Base-by-base conservation (phyloP, 192 early-diverging fungal species). In the Coemansia sp. region DNA sequence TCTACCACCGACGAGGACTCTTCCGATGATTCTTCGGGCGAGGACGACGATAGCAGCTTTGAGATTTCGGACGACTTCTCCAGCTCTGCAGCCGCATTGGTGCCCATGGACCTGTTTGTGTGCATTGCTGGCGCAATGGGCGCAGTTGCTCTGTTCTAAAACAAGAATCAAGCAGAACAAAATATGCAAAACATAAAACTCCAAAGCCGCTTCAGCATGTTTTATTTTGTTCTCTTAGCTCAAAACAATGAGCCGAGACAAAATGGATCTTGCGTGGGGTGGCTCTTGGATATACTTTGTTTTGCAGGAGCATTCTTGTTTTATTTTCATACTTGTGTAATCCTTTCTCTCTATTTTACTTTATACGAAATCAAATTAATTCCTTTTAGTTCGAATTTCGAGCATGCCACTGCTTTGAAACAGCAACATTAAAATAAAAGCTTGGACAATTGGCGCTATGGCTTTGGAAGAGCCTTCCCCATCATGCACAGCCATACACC, bases 131-230 rank as follows among this genome's bases (percentile, higher is more conserved):
- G 73, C 20, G 50, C 32, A 22, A 34, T 66, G 54, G 72, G 66
- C 33, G 75, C 75, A 3, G 64, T 60, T 49, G 67, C 76, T 2
- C 67, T 78, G 55, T 78, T 78, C 71, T 78, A 63, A 73, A 56
- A 17, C 30, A 56, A 32, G 6, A 22, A 22, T 5, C 5, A 50
- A 17, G 0, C 36, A 38, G 10, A 45, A 16, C 42, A 45, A 54
- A 54, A 54, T 0, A 22, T 22, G 51, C 16, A 8, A 22, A 54
- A 7, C 17, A 30, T 4, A 45, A 38, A 8, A 38, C 10, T 18
- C 56, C 56, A 45, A 45, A 12, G 7, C 42, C 12, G 3, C 42
- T 45, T 45, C 33, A 11, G 16, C 36, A 59, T 12, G 8, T 36
- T 42, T 7, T 34, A 34, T 42, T 45, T 8, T 3, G 12, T 45